Percentiles rank a stretch among this genome's conserved stretches.
These are phyloP conservation scores for Hevea brasiliensis DNA, from an alignment of 345 rosid species.

Conservation along the genomic window DNA sequence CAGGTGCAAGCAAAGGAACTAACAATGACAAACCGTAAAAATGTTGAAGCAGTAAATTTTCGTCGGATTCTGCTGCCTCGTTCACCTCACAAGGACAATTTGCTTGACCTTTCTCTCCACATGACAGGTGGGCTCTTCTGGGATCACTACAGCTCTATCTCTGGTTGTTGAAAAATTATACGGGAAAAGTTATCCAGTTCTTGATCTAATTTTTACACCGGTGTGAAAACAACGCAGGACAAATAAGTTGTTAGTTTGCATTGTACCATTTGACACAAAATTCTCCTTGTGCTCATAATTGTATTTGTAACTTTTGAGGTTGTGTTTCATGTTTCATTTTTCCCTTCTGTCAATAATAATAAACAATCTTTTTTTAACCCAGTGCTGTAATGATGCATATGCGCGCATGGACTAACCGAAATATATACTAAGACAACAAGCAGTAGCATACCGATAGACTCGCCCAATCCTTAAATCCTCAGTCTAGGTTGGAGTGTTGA, in stretches of 20 bases:
- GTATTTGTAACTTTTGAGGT: constrained; percentile 14
- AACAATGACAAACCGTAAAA: constrained; percentile 33
- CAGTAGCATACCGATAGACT: neutral
- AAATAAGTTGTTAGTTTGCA: constrained; percentile 5
- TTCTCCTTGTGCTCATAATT: constrained; percentile 5
- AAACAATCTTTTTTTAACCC: constrained; percentile 8
- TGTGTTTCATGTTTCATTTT: constrained; percentile 11
- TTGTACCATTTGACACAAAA: constrained; percentile 9
- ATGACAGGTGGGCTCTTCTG: neutral
- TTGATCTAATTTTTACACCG: constrained; percentile 10
- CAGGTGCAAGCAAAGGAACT: constrained; percentile 20
- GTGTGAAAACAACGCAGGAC: neutral
- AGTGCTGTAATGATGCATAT: neutral
- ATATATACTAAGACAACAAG: neutral
- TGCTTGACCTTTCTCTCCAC: neutral
- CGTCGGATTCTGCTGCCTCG: neutral
- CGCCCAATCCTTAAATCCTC: too few relatives aligned
- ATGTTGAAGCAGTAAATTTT: constrained; percentile 17
- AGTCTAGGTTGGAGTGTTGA: too few relatives aligned
- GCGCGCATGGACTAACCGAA: neutral
- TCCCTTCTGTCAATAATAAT: neutral
- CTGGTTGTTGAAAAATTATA: neutral
- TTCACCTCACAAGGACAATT: constrained; percentile 2
- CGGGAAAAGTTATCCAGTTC: neutral
- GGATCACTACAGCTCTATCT: neutral